A percentile compares a stretch with the other conserved stretches of the same genome.
Conservation (phyloP, 2,329 filamentous ascomycete species). For the Hypoxylon sp. region DNA sequence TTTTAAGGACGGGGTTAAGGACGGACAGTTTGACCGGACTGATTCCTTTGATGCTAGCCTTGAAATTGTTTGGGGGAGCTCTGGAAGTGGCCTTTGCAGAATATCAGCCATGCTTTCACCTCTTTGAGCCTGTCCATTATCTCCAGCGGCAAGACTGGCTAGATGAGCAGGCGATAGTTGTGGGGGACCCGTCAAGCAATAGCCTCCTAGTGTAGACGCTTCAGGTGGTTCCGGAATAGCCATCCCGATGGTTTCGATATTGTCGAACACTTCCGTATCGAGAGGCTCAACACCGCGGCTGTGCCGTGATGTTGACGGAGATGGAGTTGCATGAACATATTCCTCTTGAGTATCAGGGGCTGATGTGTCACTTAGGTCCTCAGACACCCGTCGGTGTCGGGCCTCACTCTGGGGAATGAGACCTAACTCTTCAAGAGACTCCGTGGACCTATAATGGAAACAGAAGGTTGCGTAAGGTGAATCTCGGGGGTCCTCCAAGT, state of each 20-base stretch:
- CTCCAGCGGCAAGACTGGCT: neutral
- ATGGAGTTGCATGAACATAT: slow-evolving; percentile 2
- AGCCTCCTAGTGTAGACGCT: slow-evolving; percentile 19
- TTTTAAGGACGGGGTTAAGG: slow-evolving; percentile 51
- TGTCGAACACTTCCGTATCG: slow-evolving; percentile 33
- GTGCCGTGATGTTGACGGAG: slow-evolving; percentile 27
- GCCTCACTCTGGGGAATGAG: slow-evolving; percentile 56
- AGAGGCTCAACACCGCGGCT: slow-evolving; percentile 23
- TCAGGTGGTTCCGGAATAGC: slow-evolving; percentile 20
- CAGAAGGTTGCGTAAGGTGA: slow-evolving; percentile 65
- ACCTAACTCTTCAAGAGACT: slow-evolving; percentile 61
- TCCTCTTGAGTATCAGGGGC: neutral
- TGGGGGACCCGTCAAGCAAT: slow-evolving; percentile 39
- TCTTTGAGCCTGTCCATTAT: slow-evolving; percentile 12
- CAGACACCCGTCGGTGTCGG: slow-evolving; percentile 15
- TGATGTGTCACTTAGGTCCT: slow-evolving; percentile 7
- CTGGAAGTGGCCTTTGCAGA: slow-evolving; percentile 48
- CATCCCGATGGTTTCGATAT: slow-evolving; percentile 8
- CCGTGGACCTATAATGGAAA: slow-evolving; percentile 69
- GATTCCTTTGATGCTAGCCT: slow-evolving; percentile 48
- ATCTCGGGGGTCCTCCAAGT: slow-evolving; percentile 64
- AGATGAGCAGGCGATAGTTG: slow-evolving; percentile 24
- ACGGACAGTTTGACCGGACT: slow-evolving; percentile 49
- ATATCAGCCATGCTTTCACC: slow-evolving; percentile 20
- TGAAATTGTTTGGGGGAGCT: slow-evolving; percentile 44